Conservation (phyloP, 257 asterid genomes). For the Nicotiana attenuata region DNA sequence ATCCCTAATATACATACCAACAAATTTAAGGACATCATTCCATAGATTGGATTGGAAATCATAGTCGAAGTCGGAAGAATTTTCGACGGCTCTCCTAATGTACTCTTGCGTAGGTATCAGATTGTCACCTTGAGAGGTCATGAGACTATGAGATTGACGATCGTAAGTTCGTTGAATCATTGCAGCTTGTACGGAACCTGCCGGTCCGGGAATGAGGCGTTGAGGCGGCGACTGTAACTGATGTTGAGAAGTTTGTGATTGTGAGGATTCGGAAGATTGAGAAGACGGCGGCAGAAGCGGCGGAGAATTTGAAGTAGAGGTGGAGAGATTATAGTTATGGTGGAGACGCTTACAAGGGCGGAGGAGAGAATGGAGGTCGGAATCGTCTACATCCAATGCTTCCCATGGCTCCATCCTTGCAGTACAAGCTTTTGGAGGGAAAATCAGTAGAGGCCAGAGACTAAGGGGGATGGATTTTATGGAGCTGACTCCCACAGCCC, state of each 20-base stretch:
- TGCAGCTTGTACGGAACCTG: conserved; percentile 72
- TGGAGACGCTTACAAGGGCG: conserved; percentile 74
- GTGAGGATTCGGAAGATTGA: conserved; percentile 15
- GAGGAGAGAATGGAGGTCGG: conserved; percentile 83
- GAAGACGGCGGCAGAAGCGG: conserved; percentile 23
- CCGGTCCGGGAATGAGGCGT: conserved; percentile 72
- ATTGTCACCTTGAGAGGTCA: conserved; percentile 8
- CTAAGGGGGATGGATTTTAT: not conserved
- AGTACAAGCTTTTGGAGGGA: conserved; percentile 45
- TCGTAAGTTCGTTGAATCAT: conserved; percentile 47
- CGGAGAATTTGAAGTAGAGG: conserved; percentile 17
- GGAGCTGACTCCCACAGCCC: not conserved
- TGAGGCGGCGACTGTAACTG: conserved; percentile 20
- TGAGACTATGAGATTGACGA: conserved; percentile 21
- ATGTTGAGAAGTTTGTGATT: not conserved
- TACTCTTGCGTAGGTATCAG: conserved; percentile 65
- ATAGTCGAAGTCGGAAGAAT: conserved; percentile 61
- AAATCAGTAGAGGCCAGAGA: not conserved
- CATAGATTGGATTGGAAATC: conserved; percentile 61
- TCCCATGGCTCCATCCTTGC: conserved; percentile 58
- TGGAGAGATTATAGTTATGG: conserved; percentile 15
- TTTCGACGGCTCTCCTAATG: conserved; percentile 63
- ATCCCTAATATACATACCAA: conserved; percentile 37
- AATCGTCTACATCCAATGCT: conserved; percentile 83
- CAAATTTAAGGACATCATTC: conserved; percentile 35